Evolutionary conservation across 805 yeast species (phyloP).

Genomic region (Wickerhamomyces strasburgensis): DNA sequence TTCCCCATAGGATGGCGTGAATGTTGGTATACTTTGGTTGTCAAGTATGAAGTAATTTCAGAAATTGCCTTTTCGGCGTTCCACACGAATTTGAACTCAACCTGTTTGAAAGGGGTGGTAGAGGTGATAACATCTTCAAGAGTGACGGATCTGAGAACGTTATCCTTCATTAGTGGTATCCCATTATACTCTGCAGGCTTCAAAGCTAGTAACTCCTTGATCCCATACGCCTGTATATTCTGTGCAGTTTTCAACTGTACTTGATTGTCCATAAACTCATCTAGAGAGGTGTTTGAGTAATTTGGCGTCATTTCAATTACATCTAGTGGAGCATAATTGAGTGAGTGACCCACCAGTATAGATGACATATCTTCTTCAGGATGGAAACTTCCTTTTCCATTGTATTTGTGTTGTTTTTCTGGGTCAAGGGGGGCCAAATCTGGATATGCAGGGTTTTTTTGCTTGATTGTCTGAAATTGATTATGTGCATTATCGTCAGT

Average conservation of each 20-base stretch:
- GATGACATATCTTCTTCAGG: too few species aligned
- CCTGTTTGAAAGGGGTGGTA: conserved; percentile 8
- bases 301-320: conserved; percentile 11
- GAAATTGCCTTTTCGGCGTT: conserved; percentile 23
- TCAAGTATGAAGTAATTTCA: conserved; percentile 18
- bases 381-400: too few species aligned
- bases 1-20: conserved; percentile 13
- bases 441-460: conserved; percentile 20
- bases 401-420: too few species aligned
- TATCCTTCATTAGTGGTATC: conserved; percentile 8
- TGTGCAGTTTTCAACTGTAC: background rate
- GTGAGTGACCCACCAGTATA: too few species aligned
- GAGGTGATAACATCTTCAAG: conserved; percentile 6
- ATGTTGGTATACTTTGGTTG: conserved; percentile 2
- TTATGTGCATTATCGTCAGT: conserved; percentile 1
- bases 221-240: conserved; percentile 10
- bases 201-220: conserved; percentile 14
- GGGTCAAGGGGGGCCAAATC: too few species aligned
- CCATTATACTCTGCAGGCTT: conserved; percentile 18
- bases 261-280: background rate
- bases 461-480: background rate
- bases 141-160: background rate
- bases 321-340: conserved; percentile 4
- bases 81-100: conserved; percentile 23
- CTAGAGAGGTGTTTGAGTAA: background rate